Evolutionary conservation across 345 rosid genomes (phyloP).

Genomic region (Eucalyptus cloeziana): DNA sequence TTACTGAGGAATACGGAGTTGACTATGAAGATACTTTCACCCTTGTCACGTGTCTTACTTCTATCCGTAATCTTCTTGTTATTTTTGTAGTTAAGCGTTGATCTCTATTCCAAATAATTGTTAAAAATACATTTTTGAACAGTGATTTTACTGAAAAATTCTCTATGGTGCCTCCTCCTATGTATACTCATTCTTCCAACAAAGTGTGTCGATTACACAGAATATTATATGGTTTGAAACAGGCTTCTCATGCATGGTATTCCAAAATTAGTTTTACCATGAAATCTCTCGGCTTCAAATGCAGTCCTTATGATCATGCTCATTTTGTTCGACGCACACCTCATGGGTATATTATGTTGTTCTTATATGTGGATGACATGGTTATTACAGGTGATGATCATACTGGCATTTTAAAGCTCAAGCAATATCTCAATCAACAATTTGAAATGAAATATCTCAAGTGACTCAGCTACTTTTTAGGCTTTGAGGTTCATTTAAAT

Average conservation of each 20-base stretch:
- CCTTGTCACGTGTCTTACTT: neutral
- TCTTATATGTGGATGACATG: no score
- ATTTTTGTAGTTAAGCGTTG: fast-evolving
- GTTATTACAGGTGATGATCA: no score
- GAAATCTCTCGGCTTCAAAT: neutral
- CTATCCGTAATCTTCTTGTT: neutral
- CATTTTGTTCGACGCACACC: neutral
- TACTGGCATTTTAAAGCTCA: no score
- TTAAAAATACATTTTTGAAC: neutral
- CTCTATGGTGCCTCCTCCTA: neutral
- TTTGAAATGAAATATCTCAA: no score
- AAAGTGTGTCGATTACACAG: neutral
- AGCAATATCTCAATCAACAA: no score
- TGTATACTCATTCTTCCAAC: neutral
- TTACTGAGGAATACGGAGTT: neutral
- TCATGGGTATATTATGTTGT: neutral
- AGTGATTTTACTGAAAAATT: neutral
- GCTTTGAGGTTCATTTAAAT: no score
- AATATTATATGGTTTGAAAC: neutral
- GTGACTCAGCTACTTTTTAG: no score
- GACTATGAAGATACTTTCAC: neutral
- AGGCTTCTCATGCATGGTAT: neutral
- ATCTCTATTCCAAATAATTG: neutral
- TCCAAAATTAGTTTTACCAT: neutral
- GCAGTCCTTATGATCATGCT: neutral